phyloP scores from a whole-genome alignment of 345 rosid species.

The Aurinia saxatilis region DNA sequence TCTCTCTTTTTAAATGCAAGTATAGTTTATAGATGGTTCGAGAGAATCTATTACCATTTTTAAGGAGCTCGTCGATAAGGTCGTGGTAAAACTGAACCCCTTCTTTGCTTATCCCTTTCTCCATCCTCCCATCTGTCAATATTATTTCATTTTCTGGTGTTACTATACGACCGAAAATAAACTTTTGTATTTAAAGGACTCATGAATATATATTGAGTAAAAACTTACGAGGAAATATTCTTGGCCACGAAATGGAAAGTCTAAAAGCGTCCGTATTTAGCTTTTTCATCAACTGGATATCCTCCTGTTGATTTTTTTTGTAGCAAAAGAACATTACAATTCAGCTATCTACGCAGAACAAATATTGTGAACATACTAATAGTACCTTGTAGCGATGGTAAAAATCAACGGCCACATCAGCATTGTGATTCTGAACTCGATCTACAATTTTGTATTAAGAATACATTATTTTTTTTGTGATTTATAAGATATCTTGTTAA shows the following conservation, averaged over 20 bases:
- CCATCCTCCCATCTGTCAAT: conserved; percentile 23
- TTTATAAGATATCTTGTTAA: no score
- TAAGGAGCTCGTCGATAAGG: conserved; percentile 42
- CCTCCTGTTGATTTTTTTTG: conserved; percentile 27
- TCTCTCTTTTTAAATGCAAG: no score
- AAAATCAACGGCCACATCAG: conserved; percentile 29
- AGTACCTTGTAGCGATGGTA: conserved; percentile 39
- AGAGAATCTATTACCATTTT: conserved; percentile 16
- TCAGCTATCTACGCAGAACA: no score
- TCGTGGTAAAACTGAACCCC: conserved; percentile 39
- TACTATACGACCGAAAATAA: background rate
- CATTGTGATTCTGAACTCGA: conserved; percentile 15
- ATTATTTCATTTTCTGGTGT: background rate
- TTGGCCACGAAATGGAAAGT: conserved; percentile 40
- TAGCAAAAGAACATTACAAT: no score
- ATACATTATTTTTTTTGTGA: background rate
- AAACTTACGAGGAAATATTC: conserved; percentile 37
- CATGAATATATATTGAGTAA: background rate
- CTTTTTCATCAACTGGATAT: conserved; percentile 31
- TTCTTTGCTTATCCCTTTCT: conserved; percentile 31
- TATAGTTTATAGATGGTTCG: background rate
- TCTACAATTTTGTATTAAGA: conserved; percentile 10
- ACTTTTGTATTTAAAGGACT: no score
- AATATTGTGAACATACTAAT: no score
- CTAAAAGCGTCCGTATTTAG: conserved; percentile 34